Evolutionary conservation across 257 asterid species (phyloP), one percentile per base, ranked within the genome.

Genomic region (Vinca minor): DNA sequence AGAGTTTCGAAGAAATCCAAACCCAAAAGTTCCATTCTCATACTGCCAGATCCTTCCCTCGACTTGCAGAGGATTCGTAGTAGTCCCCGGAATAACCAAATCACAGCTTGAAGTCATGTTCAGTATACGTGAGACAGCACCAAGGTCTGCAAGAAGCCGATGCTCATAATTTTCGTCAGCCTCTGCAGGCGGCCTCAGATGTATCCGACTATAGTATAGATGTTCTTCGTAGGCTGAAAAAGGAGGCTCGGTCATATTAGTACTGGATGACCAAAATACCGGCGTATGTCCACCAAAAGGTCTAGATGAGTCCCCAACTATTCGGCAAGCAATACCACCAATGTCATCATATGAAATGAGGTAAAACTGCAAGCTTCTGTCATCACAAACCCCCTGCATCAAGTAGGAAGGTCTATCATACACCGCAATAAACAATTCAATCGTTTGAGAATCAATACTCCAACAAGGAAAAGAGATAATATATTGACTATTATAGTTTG

Each of bases 21-120:
- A 91, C 41, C 98, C 98, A 50, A 83, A 81, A 6, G 89, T 82
- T 59, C 95, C 95, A 59, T 88, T 78, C 64, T 56, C 69, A 54
- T 88, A 88, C 74, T 71, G 85, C 96, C 95, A 92, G 50, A 89
- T 81, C 65, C 95, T 82, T 44, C 96, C 96, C 73, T 91, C 96
- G 1, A 76, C 80, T 70, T 72, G 89, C 56, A 67, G 67, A 67
- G 84, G 89, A 74, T 73, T 81, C 28, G 52, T 62, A 7, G 78
- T 46, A 32, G 71, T 71, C 66, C 83, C 95, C 14, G 98, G 89
- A 65, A 88, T 80, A 62, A 82, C 93, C 86, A 88, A 74, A 73
- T 84, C 93, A 47, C 77, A 82, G 78, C 95, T 86, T 10, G 96
- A 86, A 65, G 81, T 87, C 73, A 92, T 74, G 71, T 68, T 74